Percentiles rank a stretch among this genome's conserved stretches.
These are phyloP conservation scores for Coniferiporia sulphurascens DNA, from an alignment of 1,284 basidiomycete species.

Conservation along the genomic window DNA sequence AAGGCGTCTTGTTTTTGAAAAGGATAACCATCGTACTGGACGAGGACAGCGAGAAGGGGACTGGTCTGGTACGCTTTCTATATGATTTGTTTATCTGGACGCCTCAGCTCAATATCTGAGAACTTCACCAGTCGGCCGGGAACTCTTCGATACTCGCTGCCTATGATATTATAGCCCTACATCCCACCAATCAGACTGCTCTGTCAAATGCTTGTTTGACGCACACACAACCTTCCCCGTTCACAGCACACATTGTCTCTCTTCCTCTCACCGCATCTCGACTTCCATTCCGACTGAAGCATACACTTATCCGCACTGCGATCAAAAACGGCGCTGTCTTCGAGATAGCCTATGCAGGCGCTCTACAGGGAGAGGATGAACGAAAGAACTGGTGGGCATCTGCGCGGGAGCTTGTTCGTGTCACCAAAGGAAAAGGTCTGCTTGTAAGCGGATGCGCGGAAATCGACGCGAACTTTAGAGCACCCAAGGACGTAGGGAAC, in stretches of 20 bases:
- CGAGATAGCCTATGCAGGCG: constrained; percentile 74
- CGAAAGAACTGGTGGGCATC: constrained; percentile 82
- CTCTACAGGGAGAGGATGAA: constrained; percentile 57
- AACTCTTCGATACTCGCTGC: constrained; percentile 50
- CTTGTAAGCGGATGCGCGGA: constrained; percentile 62
- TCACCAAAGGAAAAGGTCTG: constrained; percentile 72
- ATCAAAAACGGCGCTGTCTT: constrained; percentile 81
- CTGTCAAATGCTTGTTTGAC: constrained; percentile 80
- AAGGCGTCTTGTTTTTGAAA: constrained; percentile 59
- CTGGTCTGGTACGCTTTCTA: constrained; percentile 55
- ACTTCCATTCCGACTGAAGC: constrained; percentile 76
- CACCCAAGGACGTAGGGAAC: constrained; percentile 67
- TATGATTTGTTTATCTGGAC: neutral
- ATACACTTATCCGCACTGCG: constrained; percentile 76
- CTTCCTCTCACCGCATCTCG: constrained; percentile 77
- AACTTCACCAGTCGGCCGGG: constrained; percentile 47
- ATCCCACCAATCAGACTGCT: constrained; percentile 64
- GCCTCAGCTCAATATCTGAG: too few relatives aligned
- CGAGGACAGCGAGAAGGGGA: constrained; percentile 76
- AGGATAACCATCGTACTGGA: constrained; percentile 69
- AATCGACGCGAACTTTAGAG: constrained; percentile 54
- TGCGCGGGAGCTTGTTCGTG: constrained; percentile 66
- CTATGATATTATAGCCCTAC: constrained; percentile 75
- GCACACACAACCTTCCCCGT: constrained; percentile 70
- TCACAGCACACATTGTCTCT: constrained; percentile 79